Percentiles rank a stretch among this genome's conserved stretches.
Evolutionary conservation across 345 rosid genomes (phyloP).

Genomic region (Gossypium longicalyx): DNA sequence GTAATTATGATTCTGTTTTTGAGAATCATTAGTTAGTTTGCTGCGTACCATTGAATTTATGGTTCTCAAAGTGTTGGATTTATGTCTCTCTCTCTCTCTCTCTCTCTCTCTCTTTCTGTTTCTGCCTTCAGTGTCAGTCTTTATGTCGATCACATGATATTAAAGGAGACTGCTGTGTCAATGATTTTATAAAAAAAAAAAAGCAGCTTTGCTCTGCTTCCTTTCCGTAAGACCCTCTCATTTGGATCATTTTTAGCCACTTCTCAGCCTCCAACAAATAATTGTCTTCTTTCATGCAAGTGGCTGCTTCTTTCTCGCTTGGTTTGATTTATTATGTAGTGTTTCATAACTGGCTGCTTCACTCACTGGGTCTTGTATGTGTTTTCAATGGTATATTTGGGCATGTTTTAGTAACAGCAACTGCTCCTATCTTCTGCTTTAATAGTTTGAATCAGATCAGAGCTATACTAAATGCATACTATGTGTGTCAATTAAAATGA

Average conservation of each 20-base stretch:
- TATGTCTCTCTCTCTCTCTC: not conserved
- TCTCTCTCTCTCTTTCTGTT: not conserved
- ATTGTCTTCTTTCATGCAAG: conserved; percentile 36
- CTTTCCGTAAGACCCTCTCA: conserved; percentile 35
- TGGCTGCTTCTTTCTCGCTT: conserved; percentile 9
- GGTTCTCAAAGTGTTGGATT: conserved; percentile 2
- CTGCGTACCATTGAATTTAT: not conserved
- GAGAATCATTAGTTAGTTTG: not conserved
- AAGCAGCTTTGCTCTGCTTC: conserved; percentile 17
- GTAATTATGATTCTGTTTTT: no score
- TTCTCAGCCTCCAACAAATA: conserved; percentile 36
- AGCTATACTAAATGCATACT: no score
- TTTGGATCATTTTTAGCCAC: conserved; percentile 29
- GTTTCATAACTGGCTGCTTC: not conserved
- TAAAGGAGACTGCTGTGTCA: conserved; percentile 27
- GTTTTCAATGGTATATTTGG: not conserved
- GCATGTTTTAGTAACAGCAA: not conserved
- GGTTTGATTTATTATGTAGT: not conserved
- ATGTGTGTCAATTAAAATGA: not conserved
- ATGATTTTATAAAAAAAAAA: not conserved
- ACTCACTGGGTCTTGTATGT: not conserved
- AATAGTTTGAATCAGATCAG: not conserved
- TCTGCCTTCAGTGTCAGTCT: conserved; percentile 11
- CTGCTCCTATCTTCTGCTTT: not conserved
- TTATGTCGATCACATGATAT: conserved; percentile 24